phyloP scores from a whole-genome alignment of 371 early-diverging fungal species.

The Mortierella sp. region DNA sequence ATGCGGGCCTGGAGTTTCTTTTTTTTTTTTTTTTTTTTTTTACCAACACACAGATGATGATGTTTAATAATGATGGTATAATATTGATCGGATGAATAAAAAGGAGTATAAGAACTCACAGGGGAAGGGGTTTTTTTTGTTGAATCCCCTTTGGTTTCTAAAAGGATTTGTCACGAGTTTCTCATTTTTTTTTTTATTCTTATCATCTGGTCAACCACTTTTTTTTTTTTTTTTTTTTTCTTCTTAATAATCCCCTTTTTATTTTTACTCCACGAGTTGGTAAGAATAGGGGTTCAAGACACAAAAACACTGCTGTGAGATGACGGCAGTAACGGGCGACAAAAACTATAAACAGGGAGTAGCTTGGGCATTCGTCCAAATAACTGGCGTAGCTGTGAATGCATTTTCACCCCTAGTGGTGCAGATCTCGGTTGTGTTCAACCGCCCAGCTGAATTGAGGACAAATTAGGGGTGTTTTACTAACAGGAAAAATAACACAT shows the following conservation, averaged over 20 bases:
- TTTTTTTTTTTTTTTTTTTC: constrained; percentile 6
- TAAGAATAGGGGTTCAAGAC: constrained; percentile 22
- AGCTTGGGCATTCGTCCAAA: background rate
- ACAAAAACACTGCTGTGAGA: constrained; percentile 12
- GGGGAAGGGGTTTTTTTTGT: background rate
- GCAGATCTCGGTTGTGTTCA: no score
- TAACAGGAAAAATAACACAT: no score
- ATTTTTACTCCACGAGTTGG: constrained; percentile 21
- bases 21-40: background rate
- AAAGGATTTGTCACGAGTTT: constrained; percentile 15
- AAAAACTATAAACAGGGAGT: constrained; percentile 5
- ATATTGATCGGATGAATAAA: background rate
- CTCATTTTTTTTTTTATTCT: constrained; percentile 3
- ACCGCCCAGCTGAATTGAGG: no score
- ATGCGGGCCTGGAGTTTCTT: background rate
- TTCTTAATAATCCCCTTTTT: background rate
- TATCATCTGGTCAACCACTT: constrained; percentile 10
- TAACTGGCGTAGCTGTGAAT: no score
- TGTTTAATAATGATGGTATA: constrained; percentile 1
- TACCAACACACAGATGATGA: constrained; percentile 1
- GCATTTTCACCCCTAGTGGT: no score
- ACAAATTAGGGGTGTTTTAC: no score
- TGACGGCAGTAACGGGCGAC: constrained; percentile 28
- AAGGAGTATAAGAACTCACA: background rate
- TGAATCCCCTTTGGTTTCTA: constrained; percentile 12